phyloP scores from a whole-genome alignment of 2,329 filamentous ascomycete genomes.

The Plectosphaerella plurivora region DNA sequence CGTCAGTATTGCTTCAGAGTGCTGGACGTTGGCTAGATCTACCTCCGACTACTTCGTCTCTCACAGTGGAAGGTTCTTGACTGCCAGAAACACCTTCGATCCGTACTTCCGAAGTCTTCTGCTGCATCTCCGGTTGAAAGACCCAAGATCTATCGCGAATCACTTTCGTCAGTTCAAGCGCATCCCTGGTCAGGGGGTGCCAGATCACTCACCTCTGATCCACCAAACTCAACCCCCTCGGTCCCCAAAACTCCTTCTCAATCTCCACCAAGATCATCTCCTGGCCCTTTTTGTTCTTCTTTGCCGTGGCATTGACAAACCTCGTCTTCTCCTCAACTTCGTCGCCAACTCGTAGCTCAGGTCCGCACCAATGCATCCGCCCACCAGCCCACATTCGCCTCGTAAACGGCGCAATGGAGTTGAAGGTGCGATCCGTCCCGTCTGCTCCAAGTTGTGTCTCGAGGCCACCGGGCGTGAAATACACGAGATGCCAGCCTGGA shows the following conservation, averaged over 20 bases:
- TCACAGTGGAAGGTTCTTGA: neutral
- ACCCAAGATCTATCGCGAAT: slow-evolving; percentile 31
- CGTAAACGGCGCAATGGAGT: slow-evolving; percentile 55
- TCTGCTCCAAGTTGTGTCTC: slow-evolving; percentile 53
- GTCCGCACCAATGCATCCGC: slow-evolving; percentile 45
- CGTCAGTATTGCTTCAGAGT: neutral
- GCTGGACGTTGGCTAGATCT: neutral
- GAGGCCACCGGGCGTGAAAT: slow-evolving; percentile 55
- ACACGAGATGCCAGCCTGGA: slow-evolving; percentile 57
- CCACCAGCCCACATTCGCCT: slow-evolving; percentile 67
- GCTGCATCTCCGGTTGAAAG: slow-evolving; percentile 32
- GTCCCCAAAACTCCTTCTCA: slow-evolving; percentile 53
- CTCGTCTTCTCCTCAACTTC: slow-evolving; percentile 51
- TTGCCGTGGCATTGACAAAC: slow-evolving; percentile 48
- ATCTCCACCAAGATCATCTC: slow-evolving; percentile 64
- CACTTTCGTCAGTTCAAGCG: neutral
- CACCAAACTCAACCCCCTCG: slow-evolving; percentile 44
- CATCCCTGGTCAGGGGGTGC: neutral
- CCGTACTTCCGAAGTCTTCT: neutral
- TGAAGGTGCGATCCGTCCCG: slow-evolving; percentile 58
- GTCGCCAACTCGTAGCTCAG: slow-evolving; percentile 46
- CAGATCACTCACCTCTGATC: slow-evolving; percentile 41
- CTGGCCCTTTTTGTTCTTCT: slow-evolving; percentile 48
- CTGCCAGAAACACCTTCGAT: neutral
- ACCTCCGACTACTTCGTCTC: neutral